phyloP scores from a whole-genome alignment of 208 protist species.

The Strigomonas oncopelti region DNA sequence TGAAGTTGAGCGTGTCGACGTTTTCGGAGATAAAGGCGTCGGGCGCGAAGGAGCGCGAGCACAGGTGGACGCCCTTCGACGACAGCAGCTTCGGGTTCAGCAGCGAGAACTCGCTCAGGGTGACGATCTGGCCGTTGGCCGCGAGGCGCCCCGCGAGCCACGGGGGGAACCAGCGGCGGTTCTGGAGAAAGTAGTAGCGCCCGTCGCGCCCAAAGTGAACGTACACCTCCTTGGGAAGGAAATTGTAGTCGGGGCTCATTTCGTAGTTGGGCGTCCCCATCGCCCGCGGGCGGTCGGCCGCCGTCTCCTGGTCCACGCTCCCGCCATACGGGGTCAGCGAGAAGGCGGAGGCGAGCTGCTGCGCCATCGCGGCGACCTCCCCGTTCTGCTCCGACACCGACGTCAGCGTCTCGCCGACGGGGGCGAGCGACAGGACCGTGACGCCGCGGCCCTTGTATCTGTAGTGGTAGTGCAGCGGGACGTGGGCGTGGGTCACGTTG shows the following conservation, averaged over 20 bases:
- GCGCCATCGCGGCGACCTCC: conserved; percentile 40
- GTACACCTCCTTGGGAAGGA: conserved; percentile 30
- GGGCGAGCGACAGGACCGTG: conserved; percentile 29
- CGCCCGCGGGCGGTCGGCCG: background rate
- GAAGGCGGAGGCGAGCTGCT: conserved; percentile 43
- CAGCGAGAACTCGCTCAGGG: conserved; percentile 15
- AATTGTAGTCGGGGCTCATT: conserved; percentile 18
- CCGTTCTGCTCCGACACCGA: conserved; percentile 35
- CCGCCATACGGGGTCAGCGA: conserved; percentile 31
- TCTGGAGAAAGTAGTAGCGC: conserved; percentile 45
- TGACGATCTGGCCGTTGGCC: conserved; percentile 20
- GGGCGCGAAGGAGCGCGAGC: conserved; percentile 31
- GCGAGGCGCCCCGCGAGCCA: conserved; percentile 32
- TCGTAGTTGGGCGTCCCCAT: conserved; percentile 13
- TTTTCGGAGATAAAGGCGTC: conserved; percentile 40
- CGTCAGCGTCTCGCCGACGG: conserved; percentile 30
- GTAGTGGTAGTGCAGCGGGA: conserved; percentile 48
- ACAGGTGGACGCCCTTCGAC: conserved; percentile 24
- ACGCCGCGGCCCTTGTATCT: conserved; percentile 51
- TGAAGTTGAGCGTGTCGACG: conserved; percentile 29
- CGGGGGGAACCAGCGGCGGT: conserved; percentile 35
- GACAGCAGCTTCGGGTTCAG: conserved; percentile 31
- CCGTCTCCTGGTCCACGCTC: conserved; percentile 5
- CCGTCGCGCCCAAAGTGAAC: conserved; percentile 40
- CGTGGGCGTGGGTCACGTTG: conserved; percentile 32